These are phyloP conservation scores for Arthrobotrys iridis DNA, from an alignment of 2,329 filamentous ascomycete genomes.

Conservation along the genomic window DNA sequence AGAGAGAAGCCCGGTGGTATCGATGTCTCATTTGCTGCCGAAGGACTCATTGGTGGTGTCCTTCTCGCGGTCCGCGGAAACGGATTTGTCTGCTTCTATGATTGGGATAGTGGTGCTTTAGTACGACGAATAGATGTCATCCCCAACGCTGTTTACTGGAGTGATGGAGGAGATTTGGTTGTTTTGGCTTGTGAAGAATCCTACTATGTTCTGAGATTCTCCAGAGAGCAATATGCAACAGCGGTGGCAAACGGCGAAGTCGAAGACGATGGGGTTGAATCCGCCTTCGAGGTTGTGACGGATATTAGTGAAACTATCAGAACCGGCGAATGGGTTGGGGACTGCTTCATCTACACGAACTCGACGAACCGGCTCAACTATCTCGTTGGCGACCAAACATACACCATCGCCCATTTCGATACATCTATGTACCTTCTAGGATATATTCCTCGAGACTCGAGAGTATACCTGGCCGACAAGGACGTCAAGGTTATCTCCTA, in stretches of 20 bases:
- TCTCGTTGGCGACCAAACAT: constrained; percentile 95
- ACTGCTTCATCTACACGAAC: constrained; percentile 99
- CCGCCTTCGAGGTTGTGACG: constrained; percentile 94
- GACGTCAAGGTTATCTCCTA: constrained; percentile 93
- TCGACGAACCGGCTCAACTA: constrained; percentile 96
- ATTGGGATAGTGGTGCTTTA: constrained; percentile 89
- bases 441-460: constrained; percentile 93
- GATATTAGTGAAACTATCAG: constrained; percentile 75
- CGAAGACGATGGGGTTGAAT: constrained; percentile 91
- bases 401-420: constrained; percentile 97
- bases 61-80: constrained; percentile 94
- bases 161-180: constrained; percentile 92
- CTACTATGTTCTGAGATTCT: constrained; percentile 93
- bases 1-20: constrained; percentile 87
- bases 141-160: constrained; percentile 85
- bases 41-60: constrained; percentile 87
- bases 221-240: constrained; percentile 84
- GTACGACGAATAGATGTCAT: constrained; percentile 85
- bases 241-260: constrained; percentile 82
- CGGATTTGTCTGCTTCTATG: constrained; percentile 93
- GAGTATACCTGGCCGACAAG: constrained; percentile 94
- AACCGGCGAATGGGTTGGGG: constrained; percentile 96
- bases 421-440: constrained; percentile 93
- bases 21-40: constrained; percentile 93
- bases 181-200: constrained; percentile 92